Percentiles rank a stretch among this genome's conserved stretches.
phyloP scores from a whole-genome alignment of 176 grass and related monocot species.

The Rhipidocladum racemiflorum region DNA sequence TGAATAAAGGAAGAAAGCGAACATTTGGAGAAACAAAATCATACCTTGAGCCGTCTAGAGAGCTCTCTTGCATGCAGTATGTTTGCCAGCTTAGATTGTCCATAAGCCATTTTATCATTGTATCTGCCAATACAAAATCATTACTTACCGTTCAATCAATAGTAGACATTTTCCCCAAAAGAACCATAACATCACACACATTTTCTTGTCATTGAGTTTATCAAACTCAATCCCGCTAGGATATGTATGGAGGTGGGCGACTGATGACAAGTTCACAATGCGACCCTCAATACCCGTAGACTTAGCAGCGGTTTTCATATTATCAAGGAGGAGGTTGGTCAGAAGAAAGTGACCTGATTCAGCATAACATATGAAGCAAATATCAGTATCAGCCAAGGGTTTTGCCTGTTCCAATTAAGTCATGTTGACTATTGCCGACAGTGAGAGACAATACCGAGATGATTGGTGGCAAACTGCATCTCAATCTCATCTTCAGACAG shows the following conservation, averaged over 20 bases:
- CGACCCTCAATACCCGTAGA: constrained; percentile 70
- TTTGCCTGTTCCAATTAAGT: neutral
- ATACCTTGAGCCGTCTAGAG: constrained; percentile 71
- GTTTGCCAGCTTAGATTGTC: constrained; percentile 94
- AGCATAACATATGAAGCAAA: constrained; percentile 6
- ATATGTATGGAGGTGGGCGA: constrained; percentile 82
- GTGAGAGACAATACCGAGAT: constrained; percentile 59
- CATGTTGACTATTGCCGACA: neutral
- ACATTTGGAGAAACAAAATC: neutral
- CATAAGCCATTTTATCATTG: constrained; percentile 82
- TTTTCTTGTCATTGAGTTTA: constrained; percentile 55
- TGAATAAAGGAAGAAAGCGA: neutral
- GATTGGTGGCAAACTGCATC: constrained; percentile 91
- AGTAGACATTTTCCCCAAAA: neutral
- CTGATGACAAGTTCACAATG: constrained; percentile 86
- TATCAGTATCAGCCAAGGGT: neutral
- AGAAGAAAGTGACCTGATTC: constrained; percentile 87
- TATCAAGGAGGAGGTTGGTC: constrained; percentile 88
- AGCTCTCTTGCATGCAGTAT: constrained; percentile 87
- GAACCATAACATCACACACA: constrained; percentile 46
- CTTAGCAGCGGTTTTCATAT: constrained; percentile 74
- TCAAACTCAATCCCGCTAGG: constrained; percentile 70
- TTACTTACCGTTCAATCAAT: constrained; percentile 25
- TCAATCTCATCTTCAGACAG: constrained; percentile 89
- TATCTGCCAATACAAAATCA: constrained; percentile 57